Evolutionary conservation across 345 rosid genomes (phyloP).

Genomic region (Acer yangbiense): DNA sequence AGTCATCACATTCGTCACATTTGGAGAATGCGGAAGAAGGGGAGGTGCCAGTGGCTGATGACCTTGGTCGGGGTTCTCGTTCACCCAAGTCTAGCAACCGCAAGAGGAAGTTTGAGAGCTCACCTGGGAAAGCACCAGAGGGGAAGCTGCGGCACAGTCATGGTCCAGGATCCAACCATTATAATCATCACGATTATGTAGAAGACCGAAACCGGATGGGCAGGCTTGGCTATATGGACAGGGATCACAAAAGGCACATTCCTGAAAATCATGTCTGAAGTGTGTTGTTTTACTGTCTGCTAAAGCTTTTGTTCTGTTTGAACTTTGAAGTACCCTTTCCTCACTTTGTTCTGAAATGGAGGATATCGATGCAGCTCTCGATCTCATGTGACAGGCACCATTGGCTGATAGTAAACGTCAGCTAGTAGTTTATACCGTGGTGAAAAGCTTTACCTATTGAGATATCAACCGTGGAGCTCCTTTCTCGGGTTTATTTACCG

Average conservation of each 20-base stretch:
- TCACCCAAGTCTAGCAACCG: constrained; percentile 35
- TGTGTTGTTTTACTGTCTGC: not conserved
- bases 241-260: constrained; percentile 22
- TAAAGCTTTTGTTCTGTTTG: not conserved
- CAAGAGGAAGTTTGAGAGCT: constrained; percentile 42
- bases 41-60: constrained; percentile 46
- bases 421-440: not conserved
- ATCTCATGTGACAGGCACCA: not conserved
- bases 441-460: not conserved
- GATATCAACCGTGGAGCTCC: not conserved
- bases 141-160: constrained; percentile 38
- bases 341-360: not conserved
- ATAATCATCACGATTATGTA: constrained; percentile 11
- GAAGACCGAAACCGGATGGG: constrained; percentile 21
- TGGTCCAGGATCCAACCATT: constrained; percentile 8
- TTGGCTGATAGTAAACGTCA: not conserved
- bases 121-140: constrained; percentile 28
- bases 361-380: not conserved
- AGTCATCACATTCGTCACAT: constrained; percentile 21
- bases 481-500: not conserved
- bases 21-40: constrained; percentile 56
- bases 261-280: constrained; percentile 22
- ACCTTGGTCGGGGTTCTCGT: constrained; percentile 3
- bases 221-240: constrained; percentile 19
- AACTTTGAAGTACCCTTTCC: too few relatives aligned